Evolutionary conservation across 495 filamentous ascomycete genomes (phyloP).

Genomic region (Aspergillus mulundensis): DNA sequence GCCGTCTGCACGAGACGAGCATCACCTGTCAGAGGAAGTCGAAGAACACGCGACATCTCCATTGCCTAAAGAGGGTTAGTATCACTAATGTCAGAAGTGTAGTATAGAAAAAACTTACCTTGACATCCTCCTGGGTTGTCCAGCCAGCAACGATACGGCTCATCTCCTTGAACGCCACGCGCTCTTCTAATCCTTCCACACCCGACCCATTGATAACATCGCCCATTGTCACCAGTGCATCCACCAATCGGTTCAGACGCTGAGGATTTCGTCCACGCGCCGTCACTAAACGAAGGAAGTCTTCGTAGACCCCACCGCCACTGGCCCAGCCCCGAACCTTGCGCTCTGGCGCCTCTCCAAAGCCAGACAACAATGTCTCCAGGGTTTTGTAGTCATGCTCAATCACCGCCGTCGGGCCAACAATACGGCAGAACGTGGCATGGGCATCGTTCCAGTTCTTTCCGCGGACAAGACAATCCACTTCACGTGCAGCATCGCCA

Average conservation of each 20-base stretch:
- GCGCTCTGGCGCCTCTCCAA: constrained; percentile 49
- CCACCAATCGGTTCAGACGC: constrained; percentile 55
- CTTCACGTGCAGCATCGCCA: constrained; percentile 61
- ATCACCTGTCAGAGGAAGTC: constrained; percentile 70
- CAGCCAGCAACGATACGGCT: constrained; percentile 54
- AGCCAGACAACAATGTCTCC: constrained; percentile 60
- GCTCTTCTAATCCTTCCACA: constrained; percentile 69
- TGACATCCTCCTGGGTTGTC: constrained; percentile 55
- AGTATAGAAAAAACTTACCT: constrained; percentile 44
- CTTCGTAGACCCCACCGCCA: constrained; percentile 77
- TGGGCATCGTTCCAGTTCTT: constrained; percentile 77
- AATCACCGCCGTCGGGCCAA: constrained; percentile 76
- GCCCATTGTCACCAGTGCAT: constrained; percentile 60
- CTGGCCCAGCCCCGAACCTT: constrained; percentile 61
- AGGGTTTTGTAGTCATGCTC: constrained; percentile 67
- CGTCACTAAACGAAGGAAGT: constrained; percentile 63
- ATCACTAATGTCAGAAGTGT: constrained; percentile 11
- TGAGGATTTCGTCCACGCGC: constrained; percentile 33
- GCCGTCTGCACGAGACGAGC: constrained; percentile 61
- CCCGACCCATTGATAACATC: constrained; percentile 48
- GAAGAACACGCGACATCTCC: constrained; percentile 49
- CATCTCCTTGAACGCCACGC: constrained; percentile 71
- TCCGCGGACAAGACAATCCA: constrained; percentile 71
- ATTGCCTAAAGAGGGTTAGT: constrained; percentile 24
- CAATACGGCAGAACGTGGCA: constrained; percentile 67